A percentile compares a stretch with the other conserved stretches of the same genome.
These are phyloP conservation scores for Podospora didyma DNA, from an alignment of 495 filamentous ascomycete genomes.

Conservation along the genomic window DNA sequence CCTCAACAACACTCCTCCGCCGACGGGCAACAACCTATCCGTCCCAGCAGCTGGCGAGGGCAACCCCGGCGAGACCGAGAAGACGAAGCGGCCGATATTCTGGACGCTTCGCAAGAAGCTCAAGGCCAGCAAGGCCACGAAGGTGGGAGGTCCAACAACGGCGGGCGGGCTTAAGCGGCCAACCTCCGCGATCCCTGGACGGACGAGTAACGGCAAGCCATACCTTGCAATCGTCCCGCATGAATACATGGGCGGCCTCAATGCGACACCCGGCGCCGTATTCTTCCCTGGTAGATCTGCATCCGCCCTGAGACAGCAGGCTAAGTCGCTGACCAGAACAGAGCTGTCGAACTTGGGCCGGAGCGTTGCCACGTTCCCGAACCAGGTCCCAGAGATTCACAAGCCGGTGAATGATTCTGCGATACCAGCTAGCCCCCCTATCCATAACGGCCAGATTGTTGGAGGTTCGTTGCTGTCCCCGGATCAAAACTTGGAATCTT, in stretches of 20 bases:
- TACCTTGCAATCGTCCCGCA: slow-evolving; percentile 53
- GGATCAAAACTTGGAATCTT: slow-evolving; percentile 6
- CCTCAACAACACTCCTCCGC: slow-evolving; percentile 38
- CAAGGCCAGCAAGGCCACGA: background rate
- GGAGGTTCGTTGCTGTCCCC: background rate
- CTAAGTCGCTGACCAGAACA: too few species aligned
- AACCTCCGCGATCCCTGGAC: slow-evolving; percentile 41
- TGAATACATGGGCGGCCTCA: too few species aligned
- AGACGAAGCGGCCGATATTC: slow-evolving; percentile 3
- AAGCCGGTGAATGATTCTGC: slow-evolving; percentile 17
- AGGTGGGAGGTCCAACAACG: slow-evolving; percentile 2
- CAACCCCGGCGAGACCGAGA: slow-evolving; percentile 1
- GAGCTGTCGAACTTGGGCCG: background rate
- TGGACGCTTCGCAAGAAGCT: slow-evolving; percentile 11
- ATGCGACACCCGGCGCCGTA: too few species aligned
- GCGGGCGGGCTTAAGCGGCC: slow-evolving; percentile 36
- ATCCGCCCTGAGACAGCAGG: too few species aligned
- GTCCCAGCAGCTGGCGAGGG: slow-evolving; percentile 18
- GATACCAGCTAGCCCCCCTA: too few species aligned
- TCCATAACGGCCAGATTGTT: too few species aligned
- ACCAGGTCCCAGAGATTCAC: slow-evolving; percentile 17
- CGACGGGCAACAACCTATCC: slow-evolving; percentile 36
- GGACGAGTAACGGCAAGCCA: slow-evolving; percentile 35
- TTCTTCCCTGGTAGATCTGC: too few species aligned
- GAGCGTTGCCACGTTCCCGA: background rate